phyloP scores from a whole-genome alignment of 169 alveolate species.

The Besnoitia besnoiti region DNA sequence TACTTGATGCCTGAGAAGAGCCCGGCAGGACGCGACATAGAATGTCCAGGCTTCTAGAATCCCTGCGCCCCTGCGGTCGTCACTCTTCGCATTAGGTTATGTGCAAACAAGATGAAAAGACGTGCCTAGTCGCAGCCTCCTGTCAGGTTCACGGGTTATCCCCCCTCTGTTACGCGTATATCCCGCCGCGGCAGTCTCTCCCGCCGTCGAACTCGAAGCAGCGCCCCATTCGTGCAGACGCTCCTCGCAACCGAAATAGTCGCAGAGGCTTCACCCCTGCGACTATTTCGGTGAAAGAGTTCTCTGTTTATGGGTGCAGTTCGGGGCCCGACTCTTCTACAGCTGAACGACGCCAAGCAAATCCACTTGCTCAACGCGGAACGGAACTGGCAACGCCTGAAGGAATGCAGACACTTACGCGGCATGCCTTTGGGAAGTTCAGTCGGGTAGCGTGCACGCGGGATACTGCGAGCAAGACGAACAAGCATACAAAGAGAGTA shows the following conservation, averaged over 20 bases:
- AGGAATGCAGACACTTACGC: neutral
- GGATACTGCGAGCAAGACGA: neutral
- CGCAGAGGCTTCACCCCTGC: neutral
- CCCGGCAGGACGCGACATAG: neutral
- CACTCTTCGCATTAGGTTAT: neutral
- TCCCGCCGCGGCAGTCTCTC: neutral
- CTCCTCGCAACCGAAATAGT: neutral
- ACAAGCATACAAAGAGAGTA: neutral
- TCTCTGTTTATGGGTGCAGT: neutral
- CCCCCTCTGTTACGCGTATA: no score
- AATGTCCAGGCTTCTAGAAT: neutral
- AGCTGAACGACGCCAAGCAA: neutral
- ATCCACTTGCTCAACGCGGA: no score
- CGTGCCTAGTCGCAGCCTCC: no score
- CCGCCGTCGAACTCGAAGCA: no score
- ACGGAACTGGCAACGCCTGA: no score
- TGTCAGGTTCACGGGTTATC: no score
- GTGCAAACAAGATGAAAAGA: no score
- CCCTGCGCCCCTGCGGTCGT: neutral
- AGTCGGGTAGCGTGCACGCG: neutral
- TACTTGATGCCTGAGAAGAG: neutral
- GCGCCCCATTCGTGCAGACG: no score
- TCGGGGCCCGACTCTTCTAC: neutral
- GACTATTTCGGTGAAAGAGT: neutral
- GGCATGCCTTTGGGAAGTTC: neutral